Percentiles rank a stretch among this genome's conserved stretches.
Evolutionary conservation across 371 early-diverging fungal genomes (phyloP).

Genomic region (Cokeromyces recurvatus): DNA sequence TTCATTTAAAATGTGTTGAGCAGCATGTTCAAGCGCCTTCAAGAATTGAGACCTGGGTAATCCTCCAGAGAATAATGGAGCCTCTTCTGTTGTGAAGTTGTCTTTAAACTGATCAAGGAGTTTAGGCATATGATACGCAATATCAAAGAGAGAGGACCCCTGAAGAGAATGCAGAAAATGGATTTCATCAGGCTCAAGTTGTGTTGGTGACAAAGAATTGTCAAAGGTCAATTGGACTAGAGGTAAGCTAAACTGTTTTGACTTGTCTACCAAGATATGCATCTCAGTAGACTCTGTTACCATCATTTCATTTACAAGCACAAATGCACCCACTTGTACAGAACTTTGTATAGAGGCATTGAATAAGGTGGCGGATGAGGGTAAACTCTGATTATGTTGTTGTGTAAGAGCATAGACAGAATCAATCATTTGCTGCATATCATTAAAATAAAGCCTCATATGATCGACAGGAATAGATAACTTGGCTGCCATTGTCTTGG

Average conservation of each 20-base stretch:
- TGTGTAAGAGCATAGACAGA: constrained; percentile 12
- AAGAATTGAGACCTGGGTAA: constrained; percentile 12
- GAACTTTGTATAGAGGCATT: constrained; percentile 11
- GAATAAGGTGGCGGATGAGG: constrained; percentile 3
- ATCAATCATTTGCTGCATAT: constrained; percentile 28
- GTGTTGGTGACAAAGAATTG: constrained; percentile 1
- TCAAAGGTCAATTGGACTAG: constrained; percentile 19
- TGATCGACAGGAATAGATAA: constrained; percentile 33
- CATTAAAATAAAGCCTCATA: constrained; percentile 29
- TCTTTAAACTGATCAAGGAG: background rate
- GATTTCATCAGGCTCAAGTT: constrained; percentile 16
- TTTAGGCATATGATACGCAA: too few relatives aligned
- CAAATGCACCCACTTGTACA: constrained; percentile 32
- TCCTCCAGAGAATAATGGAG: background rate
- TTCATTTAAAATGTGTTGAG: constrained; percentile 15
- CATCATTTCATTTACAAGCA: constrained; percentile 29
- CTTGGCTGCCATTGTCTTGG: constrained; percentile 36
- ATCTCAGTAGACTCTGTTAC: constrained; percentile 5
- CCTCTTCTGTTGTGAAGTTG: too few relatives aligned
- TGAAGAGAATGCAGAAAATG: constrained; percentile 17
- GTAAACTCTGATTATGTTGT: background rate
- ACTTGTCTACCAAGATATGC: constrained; percentile 30
- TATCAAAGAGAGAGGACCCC: constrained; percentile 24
- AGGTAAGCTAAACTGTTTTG: constrained; percentile 30
- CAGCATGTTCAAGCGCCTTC: constrained; percentile 21